Conservation (phyloP, 1,284 basidiomycete species). For the Cryptococcus maquisensis region DNA sequence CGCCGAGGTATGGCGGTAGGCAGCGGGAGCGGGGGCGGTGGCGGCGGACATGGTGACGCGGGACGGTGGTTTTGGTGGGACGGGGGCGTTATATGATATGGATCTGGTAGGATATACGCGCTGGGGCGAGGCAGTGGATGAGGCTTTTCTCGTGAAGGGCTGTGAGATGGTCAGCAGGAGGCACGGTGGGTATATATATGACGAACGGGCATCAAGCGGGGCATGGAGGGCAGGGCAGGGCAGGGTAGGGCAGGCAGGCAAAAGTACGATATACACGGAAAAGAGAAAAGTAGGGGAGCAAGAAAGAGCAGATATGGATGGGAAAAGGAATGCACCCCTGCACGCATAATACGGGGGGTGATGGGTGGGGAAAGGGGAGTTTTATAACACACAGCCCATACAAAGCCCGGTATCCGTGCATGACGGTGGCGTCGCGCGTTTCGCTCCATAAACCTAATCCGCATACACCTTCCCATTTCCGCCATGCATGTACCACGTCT, state of each 20-base stretch:
- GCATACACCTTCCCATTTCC: too few species aligned
- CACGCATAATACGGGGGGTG: background rate
- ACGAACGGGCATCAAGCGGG: too few species aligned
- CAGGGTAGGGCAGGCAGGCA: background rate
- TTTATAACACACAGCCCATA: background rate
- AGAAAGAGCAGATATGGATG: background rate
- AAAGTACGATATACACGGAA: background rate
- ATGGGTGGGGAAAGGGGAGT: background rate
- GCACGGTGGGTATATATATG: background rate
- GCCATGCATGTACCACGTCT: too few species aligned
- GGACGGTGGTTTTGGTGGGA: background rate
- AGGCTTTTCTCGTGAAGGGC: background rate
- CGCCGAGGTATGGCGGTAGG: constrained; percentile 35
- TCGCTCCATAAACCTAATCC: background rate
- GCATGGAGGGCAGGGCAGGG: background rate
- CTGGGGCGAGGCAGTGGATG: background rate
- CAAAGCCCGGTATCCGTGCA: background rate
- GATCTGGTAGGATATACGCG: background rate
- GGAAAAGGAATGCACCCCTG: background rate
- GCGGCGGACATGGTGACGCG: constrained; percentile 20
- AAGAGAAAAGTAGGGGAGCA: background rate
- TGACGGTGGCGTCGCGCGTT: background rate
- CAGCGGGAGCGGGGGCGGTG: constrained; percentile 24
- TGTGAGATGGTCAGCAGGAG: background rate
- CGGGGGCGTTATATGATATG: background rate